Evolutionary conservation across 169 alveolate species (phyloP).

Genomic region (Cyclospora cayetanensis): DNA sequence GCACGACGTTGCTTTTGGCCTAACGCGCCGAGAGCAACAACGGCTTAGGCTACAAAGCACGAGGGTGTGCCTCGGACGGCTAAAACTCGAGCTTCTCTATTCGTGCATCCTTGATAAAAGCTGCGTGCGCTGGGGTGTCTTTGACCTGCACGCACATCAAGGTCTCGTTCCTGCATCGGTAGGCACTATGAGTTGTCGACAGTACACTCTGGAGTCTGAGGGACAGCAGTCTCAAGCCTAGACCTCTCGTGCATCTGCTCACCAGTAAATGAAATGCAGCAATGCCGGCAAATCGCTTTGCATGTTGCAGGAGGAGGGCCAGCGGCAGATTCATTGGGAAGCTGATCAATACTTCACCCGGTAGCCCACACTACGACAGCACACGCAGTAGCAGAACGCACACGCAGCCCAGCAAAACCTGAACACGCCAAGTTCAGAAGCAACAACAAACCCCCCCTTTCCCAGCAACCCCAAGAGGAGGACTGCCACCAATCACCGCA

Average conservation of each 20-base stretch:
- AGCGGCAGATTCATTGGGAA: background rate
- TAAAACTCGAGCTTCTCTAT: background rate
- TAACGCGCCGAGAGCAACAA: too few species aligned
- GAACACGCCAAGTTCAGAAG: too few species aligned
- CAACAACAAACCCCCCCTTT: too few species aligned
- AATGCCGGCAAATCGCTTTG: background rate
- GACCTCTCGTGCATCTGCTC: too few species aligned
- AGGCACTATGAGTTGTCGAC: too few species aligned
- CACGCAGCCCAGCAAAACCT: too few species aligned
- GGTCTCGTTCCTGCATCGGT: too few species aligned
- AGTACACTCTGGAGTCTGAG: too few species aligned
- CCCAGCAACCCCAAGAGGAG: background rate
- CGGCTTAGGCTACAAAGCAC: too few species aligned
- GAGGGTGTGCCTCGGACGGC: too few species aligned
- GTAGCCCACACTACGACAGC: slow-evolving; percentile 10
- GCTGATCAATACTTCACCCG: background rate
- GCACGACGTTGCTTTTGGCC: too few species aligned
- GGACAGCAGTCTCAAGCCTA: too few species aligned
- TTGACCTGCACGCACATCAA: background rate
- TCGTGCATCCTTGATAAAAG: background rate
- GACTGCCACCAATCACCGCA: background rate
- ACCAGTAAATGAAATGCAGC: background rate
- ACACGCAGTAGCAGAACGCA: background rate
- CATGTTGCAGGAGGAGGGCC: slow-evolving; percentile 3
- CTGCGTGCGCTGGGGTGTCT: background rate